phyloP scores from a whole-genome alignment of 192 early-diverging fungal genomes.

The Phycomyces nitens region DNA sequence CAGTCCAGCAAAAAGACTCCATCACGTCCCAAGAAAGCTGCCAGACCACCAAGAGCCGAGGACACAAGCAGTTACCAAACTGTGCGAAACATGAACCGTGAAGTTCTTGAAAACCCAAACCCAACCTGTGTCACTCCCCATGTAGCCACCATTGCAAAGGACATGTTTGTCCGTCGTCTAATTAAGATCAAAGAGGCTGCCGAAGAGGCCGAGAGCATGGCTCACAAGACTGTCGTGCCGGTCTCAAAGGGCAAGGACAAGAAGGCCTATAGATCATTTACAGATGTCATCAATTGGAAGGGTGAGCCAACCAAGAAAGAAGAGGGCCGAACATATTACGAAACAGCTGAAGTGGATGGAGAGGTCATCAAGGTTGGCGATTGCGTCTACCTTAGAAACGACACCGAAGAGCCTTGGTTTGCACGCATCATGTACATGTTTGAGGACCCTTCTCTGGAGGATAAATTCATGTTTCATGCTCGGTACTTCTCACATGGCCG shows the following conservation, averaged over 20 bases:
- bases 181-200: slow-evolving; percentile 24
- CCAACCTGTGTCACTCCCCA: slow-evolving; percentile 28
- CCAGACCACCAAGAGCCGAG: neutral
- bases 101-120: slow-evolving; percentile 13
- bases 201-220: neutral
- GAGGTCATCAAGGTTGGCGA: slow-evolving; percentile 29
- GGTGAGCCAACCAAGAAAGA: neutral
- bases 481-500: slow-evolving; percentile 49
- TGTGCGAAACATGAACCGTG: slow-evolving; percentile 16
- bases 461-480: slow-evolving; percentile 41
- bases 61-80: slow-evolving; percentile 15
- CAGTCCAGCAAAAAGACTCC: neutral
- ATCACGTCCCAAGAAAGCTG: neutral
- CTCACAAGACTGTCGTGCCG: neutral
- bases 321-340: slow-evolving; percentile 1
- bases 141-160: slow-evolving; percentile 16
- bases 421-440: slow-evolving; percentile 43
- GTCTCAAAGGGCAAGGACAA: slow-evolving; percentile 19
- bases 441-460: slow-evolving; percentile 15
- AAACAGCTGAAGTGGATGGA: slow-evolving; percentile 28
- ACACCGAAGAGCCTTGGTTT: slow-evolving; percentile 34
- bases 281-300: neutral
- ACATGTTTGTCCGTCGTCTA: slow-evolving; percentile 13
- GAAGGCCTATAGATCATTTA: slow-evolving; percentile 25
- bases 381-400: slow-evolving; percentile 30